Evolutionary conservation across 2,329 filamentous ascomycete species (phyloP), one percentile per base, ranked within the genome.

Genomic region (Daldinia eschscholtzii): DNA sequence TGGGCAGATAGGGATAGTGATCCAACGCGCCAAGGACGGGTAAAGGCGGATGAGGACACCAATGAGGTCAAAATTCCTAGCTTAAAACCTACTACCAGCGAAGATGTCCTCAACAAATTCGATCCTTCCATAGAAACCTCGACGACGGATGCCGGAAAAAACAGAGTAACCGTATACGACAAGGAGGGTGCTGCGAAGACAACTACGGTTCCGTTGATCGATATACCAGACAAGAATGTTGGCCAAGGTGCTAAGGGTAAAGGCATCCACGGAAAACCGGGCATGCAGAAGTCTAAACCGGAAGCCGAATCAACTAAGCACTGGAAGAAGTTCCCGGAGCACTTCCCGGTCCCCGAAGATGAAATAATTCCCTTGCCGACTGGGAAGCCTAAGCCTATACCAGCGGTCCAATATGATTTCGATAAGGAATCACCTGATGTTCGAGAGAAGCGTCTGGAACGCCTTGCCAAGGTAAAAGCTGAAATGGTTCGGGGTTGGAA

Each of bases 401-500:
- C 93, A 1, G 88, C 85, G 74, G 90, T 98, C 57, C 96, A 98
- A 79, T 86, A 89, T 77, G 80, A 83, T 2, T 97, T 97, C 76
- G 83, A 81, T n/a, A 78, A 84, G 52, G 94, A 97, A 79, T 84
- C 88, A 0, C 81, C 85, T 6, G 80, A 83, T 10, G 86, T 84
- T 30, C 90, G 88, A 74, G 84, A 85, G 55, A 88, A 88, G 73
- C 89, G 94, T 37, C 80, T 90, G 67, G 80, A 87, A 58, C 90
- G 92, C 64, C 86, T 92, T 65, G 83, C 84, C 7, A 82, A 85
- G 41, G 90, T 98, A 78, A 93, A 90, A 78, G 84, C 87, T 5
- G 91, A 94, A 65, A 92, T 97, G 79, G 83, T 87, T 74, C 91
- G 91, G 74, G 90, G 93, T 0, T 98, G 96, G 95, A 81, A 83